Base-by-base conservation (phyloP, 345 rosid genomes). In the Eucalyptus erythrocorys region DNA sequence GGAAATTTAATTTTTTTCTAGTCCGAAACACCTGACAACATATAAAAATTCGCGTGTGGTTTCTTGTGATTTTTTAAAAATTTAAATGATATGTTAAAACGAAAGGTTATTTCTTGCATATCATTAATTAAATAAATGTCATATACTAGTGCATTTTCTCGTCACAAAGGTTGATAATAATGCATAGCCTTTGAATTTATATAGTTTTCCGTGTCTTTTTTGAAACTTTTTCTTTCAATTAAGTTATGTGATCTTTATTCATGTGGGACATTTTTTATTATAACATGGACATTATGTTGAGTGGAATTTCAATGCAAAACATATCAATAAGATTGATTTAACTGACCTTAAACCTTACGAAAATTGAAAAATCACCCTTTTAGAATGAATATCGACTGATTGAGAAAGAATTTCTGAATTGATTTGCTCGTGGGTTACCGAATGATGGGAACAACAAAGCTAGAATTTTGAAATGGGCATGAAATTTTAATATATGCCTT, bases 281-380 rank as follows among this genome's bases (percentile, higher is more conserved):
- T 6, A 6, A 30, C 1, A 61, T 30, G 8, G 34, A 12, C 2
- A 13, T 5, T 30, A 27, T 30, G 34, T 61, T 27, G 17, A 30
- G 10, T 66, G 40, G 10, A 32, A 19, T 66, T 32, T 15, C 5
- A 1, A n/a, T 32, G 6, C 19, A 32, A 17, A 19, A 8, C 6
- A 0, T 13, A 61, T 30, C 32, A 13, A 30, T 61, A 30, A 13
- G 16, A 61, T 61, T 30, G 68, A 64, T 64, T 16, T 64, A 64
- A 7, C 4, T 0, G 3, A n/a, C 9, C 0, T 64, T n/a, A n/a
- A n/a, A 64, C 19, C n/a, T n/a, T 14, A 32, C 14, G 3, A n/a
- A 64, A 30, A 14, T n/a, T n/a, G 21, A 64, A n/a, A 14, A n/a
- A 14, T 13, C 1, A 7, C 0, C 76, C 37, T 13, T 15, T n/a